Percentiles rank a stretch among this genome's conserved stretches.
Evolutionary conservation across 106 monocot species (phyloP).

Genomic region (Dendrobium chrysotoxum): DNA sequence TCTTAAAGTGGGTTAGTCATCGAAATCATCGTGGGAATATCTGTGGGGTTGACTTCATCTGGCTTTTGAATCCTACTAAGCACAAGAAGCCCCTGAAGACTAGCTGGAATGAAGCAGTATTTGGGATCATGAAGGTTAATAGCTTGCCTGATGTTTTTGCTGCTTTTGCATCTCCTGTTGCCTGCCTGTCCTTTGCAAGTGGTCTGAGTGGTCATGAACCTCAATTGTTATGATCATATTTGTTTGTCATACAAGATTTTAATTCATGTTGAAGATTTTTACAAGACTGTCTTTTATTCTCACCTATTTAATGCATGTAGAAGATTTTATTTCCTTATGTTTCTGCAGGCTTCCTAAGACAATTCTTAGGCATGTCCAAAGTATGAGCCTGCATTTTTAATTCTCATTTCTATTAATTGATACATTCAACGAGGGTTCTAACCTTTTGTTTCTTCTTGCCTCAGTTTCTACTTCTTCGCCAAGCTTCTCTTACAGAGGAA

Average conservation of each 20-base stretch:
- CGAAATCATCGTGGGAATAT: constrained; percentile 95
- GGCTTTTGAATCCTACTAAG: constrained; percentile 86
- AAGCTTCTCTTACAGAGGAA: constrained; percentile 59
- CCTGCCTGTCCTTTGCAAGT: no score
- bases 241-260: constrained; percentile 11
- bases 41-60: constrained; percentile 99
- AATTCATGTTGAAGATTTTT: neutral
- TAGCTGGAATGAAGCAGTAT: constrained; percentile 92
- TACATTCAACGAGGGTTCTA: neutral
- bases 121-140: constrained; percentile 79
- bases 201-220: no score
- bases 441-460: neutral
- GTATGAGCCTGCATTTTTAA: neutral
- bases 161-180: neutral
- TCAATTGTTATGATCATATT: neutral
- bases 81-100: constrained; percentile 55
- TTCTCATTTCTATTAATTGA: neutral
- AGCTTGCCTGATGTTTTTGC: neutral
- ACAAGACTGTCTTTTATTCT: no score
- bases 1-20: constrained; percentile 92
- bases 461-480: constrained; percentile 60
- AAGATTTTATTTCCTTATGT: neutral
- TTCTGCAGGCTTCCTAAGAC: constrained; percentile 12
- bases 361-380: constrained; percentile 10
- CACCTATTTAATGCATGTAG: no score